Evolutionary conservation across 1,284 basidiomycete species (phyloP), one percentile per base, ranked within the genome.

Genomic region (Boletus smithii): DNA sequence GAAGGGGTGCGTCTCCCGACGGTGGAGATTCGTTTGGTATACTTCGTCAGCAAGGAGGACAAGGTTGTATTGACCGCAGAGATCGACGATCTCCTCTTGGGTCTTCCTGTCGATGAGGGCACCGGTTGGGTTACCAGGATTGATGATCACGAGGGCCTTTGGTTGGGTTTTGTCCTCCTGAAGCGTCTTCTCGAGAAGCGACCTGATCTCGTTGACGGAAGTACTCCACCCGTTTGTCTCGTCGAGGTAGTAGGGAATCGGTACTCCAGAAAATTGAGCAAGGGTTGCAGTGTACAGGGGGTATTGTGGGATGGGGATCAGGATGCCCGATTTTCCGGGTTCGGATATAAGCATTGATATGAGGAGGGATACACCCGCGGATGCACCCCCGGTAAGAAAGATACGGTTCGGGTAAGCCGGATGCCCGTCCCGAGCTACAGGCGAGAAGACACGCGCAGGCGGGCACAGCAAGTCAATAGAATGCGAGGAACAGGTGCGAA

Each of bases 261-360:
- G 74, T n/a, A 80, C 74, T 18, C 94, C 94, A 39, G 78, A 75
- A 68, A 83, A 84, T 60, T 94, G 85, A 0, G 95, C 89, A 42
- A 99, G 84, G 0, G 94, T 87, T 18, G 95, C 95, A 36, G 94
- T 97, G 72, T 98, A 97, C 14, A 99, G 79, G 1, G 95, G 95
- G 67, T 99, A 99, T 73, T 99, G 95, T 1, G 95, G 95, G 55
- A 99, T 98, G 20, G 95, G 95, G 62, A 99, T 98, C 52, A 95
- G 77, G 57, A 95, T 80, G 8, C 91, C 93, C 42, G 82, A 79
- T 17, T 76, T 75, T 14, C 78, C 76, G 5, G 78, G 73, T 22
- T 77, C 71, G 9, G 73, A 62, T 60, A 94, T 85, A 53, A 95
- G 79, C 71, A 91, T 81, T 64, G 84, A 83, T 55, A 99, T 83